These are phyloP conservation scores for Ceratobasidium sp. DNA, from an alignment of 1,284 basidiomycete species.

Conservation along the genomic window DNA sequence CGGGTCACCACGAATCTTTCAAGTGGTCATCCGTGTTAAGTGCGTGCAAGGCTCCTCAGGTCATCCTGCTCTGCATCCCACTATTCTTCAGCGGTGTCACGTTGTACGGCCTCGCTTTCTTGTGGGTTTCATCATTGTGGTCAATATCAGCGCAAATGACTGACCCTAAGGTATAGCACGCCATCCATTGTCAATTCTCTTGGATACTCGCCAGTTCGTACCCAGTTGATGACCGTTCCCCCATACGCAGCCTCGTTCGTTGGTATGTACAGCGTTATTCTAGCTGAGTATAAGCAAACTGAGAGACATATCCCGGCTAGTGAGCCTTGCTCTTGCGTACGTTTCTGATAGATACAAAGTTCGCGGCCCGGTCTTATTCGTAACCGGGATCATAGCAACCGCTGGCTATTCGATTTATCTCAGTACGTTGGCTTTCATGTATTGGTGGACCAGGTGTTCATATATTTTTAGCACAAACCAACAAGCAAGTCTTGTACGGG, in stretches of 20 bases:
- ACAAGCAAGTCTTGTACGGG: slow-evolving; percentile 46
- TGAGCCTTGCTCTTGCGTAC: slow-evolving; percentile 43
- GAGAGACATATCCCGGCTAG: neutral
- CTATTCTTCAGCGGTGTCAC: slow-evolving; percentile 36
- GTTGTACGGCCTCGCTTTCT: slow-evolving; percentile 34
- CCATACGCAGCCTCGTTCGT: slow-evolving; percentile 44
- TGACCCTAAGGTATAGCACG: neutral
- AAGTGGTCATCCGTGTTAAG: slow-evolving; percentile 16
- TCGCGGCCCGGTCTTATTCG: slow-evolving; percentile 42
- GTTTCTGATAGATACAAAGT: slow-evolving; percentile 42
- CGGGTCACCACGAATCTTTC: slow-evolving; percentile 14
- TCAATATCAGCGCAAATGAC: too few relatives aligned
- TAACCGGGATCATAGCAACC: slow-evolving; percentile 42
- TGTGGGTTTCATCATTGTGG: slow-evolving; percentile 12
- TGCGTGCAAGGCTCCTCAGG: slow-evolving; percentile 34
- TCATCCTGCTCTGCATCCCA: slow-evolving; percentile 22
- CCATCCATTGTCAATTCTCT: slow-evolving; percentile 25
- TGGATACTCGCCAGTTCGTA: slow-evolving; percentile 36
- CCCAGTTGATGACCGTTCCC: slow-evolving; percentile 43
- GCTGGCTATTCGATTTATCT: slow-evolving; percentile 49
- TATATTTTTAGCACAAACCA: slow-evolving; percentile 41
- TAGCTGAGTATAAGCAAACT: too few relatives aligned
- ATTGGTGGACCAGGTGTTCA: neutral
- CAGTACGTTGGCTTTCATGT: neutral
- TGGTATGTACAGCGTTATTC: slow-evolving; percentile 2